Evolutionary conservation across 2,329 filamentous ascomycete species (phyloP).

Genomic region (Fusarium redolens): DNA sequence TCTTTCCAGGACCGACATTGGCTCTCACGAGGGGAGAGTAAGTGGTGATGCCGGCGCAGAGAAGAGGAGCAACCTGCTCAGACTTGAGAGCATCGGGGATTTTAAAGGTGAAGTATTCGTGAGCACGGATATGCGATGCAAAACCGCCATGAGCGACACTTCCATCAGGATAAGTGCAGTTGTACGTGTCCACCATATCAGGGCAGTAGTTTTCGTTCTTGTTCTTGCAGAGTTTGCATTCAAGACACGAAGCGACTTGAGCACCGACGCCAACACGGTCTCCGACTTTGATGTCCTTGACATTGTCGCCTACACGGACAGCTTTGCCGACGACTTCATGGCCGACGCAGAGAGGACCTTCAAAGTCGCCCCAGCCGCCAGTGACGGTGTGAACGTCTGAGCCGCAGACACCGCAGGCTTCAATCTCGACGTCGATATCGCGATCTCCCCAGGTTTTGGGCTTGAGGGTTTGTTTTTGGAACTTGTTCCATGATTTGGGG

Average conservation of each 20-base stretch:
- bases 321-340: conserved; percentile 74
- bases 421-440: conserved; percentile 73
- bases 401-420: conserved; percentile 75
- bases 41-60: conserved; percentile 82
- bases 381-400: conserved; percentile 67
- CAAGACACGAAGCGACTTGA: conserved; percentile 36
- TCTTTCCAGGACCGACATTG: conserved; percentile 75
- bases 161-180: conserved; percentile 67
- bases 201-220: conserved; percentile 72
- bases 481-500: conserved; percentile 56
- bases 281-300: conserved; percentile 67
- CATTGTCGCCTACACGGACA: conserved; percentile 62
- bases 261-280: conserved; percentile 64
- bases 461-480: conserved; percentile 55
- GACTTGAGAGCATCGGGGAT: conserved; percentile 65
- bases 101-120: conserved; percentile 69
- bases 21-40: conserved; percentile 76
- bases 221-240: conserved; percentile 58
- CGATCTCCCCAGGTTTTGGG: conserved; percentile 74
- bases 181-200: conserved; percentile 66
- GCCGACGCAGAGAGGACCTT: conserved; percentile 65
- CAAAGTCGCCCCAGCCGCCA: conserved; percentile 57
- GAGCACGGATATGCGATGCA: conserved; percentile 60
- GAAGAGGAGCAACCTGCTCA: conserved; percentile 71
- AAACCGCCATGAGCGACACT: conserved; percentile 74